These are phyloP conservation scores for Epichloe festucae DNA, from an alignment of 2,329 filamentous ascomycete species.

Conservation along the genomic window DNA sequence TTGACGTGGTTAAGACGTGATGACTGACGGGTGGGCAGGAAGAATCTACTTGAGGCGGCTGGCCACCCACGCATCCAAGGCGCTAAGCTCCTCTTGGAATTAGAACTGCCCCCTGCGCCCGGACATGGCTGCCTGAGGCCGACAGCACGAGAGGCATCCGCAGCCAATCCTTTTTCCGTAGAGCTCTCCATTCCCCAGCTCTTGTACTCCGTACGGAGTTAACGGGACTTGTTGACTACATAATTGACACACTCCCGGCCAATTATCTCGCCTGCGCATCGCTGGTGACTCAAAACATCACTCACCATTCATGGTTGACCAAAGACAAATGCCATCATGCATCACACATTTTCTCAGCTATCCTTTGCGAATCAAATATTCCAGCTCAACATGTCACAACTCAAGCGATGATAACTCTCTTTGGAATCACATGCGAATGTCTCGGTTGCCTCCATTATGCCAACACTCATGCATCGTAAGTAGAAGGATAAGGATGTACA, in stretches of 20 bases:
- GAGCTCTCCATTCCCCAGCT: too few relatives aligned
- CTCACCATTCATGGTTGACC: background rate
- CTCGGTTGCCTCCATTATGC: background rate
- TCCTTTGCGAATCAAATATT: background rate
- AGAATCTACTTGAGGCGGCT: conserved; percentile 31
- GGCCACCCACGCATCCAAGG: conserved; percentile 14
- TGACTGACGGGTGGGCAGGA: conserved; percentile 23
- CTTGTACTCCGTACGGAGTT: too few relatives aligned
- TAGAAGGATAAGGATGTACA: background rate
- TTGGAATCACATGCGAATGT: background rate
- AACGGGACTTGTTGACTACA: too few relatives aligned
- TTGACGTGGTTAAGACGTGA: conserved; percentile 31
- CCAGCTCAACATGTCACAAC: background rate
- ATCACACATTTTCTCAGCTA: background rate
- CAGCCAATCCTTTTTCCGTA: too few relatives aligned
- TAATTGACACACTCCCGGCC: background rate
- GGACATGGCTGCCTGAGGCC: conserved; percentile 16
- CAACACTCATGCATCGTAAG: background rate
- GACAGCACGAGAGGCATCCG: too few relatives aligned
- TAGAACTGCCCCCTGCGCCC: conserved; percentile 9
- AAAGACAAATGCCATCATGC: background rate
- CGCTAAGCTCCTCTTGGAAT: conserved; percentile 22
- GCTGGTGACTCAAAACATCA: conserved; percentile 11
- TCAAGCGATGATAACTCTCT: background rate
- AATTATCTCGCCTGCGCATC: conserved; percentile 3